Base-by-base conservation (phyloP, 352 stramenopile species). In the Pythium insidiosum region DNA sequence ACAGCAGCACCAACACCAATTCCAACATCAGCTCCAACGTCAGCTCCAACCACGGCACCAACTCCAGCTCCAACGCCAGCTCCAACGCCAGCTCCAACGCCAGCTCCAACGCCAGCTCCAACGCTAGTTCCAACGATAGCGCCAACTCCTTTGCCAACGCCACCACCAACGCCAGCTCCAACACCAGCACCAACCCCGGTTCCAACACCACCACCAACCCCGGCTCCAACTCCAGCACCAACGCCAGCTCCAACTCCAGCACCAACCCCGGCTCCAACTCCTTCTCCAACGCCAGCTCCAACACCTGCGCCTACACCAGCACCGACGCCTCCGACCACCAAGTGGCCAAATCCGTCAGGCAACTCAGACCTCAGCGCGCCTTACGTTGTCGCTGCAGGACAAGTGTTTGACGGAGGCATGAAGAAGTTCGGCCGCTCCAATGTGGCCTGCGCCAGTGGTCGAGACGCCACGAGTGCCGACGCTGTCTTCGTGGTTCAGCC, bases 401-500 rank as follows among this genome's bases (percentile, higher is more conserved):
- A 65, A 22, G 61, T 68, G 4, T 86, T 84, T 36, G 60, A 86
- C 26, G 70, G 73, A 4, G 71, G 56, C 9, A 79, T 82, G 63
- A 79, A 82, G 38, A 68, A 53, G 5, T 86, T 57, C 50, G 68
- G 80, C 34, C 70, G 73, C 41, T 69, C 60, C 35, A 66, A 82
- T 20, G 66, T 84, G 3, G 33, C 50, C 22, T 86, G 64, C 31
- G 44, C 64, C 49, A 51, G 56, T 3, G 50, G 44, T 5, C 56
- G 56, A 13, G 61, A 61, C 20, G 59, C 75, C 21, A 55, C 50
- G 5, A 55, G 43, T 28, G 50, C 43, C 24, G 71, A 70, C 53
- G 73, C 70, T 16, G 68, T 86, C 37, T 86, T 86, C 47, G 57
- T 86, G 45, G 55, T 86, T 9, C 54, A 82, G 46, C 57, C 68